phyloP scores from a whole-genome alignment of 306 rosid species.

The Castanospermum australe region DNA sequence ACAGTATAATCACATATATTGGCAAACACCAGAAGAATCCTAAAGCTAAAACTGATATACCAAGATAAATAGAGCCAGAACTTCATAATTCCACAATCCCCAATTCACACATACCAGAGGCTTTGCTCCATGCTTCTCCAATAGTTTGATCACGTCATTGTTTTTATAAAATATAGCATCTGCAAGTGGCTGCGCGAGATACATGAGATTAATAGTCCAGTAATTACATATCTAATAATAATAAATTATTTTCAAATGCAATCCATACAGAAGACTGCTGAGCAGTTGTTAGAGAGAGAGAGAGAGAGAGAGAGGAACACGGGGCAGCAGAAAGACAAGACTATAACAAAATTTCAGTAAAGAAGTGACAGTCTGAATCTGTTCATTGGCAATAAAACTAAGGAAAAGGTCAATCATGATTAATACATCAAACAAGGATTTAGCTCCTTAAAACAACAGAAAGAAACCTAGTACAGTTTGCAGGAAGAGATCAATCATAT shows the following conservation, averaged over 20 bases:
- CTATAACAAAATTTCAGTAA: not conserved
- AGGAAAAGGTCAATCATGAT: not conserved
- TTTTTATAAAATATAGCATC: constrained; percentile 82
- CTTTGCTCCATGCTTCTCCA: constrained; percentile 96
- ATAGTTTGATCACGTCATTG: constrained; percentile 66
- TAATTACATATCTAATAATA: not conserved
- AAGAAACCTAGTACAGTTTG: not conserved
- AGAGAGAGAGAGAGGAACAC: not conserved
- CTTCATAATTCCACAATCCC: constrained; percentile 37
- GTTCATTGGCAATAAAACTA: not conserved
- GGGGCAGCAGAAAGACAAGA: not conserved
- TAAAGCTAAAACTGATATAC: constrained; percentile 5
- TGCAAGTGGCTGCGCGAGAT: constrained; percentile 78
- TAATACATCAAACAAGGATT: constrained; percentile 4
- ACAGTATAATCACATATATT: constrained; percentile 18
- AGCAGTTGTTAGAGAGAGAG: not conserved
- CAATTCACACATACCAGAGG: constrained; percentile 55
- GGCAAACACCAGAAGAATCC: constrained; percentile 16
- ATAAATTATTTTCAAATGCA: not conserved
- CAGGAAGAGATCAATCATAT: not conserved
- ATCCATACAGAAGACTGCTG: constrained; percentile 19
- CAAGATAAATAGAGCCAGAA: constrained; percentile 22
- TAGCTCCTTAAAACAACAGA: too few relatives aligned
- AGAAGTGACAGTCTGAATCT: not conserved
- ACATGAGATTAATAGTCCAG: constrained; percentile 9